Conservation (phyloP, 306 rosid genomes). For the Cucumis melo region DNA sequence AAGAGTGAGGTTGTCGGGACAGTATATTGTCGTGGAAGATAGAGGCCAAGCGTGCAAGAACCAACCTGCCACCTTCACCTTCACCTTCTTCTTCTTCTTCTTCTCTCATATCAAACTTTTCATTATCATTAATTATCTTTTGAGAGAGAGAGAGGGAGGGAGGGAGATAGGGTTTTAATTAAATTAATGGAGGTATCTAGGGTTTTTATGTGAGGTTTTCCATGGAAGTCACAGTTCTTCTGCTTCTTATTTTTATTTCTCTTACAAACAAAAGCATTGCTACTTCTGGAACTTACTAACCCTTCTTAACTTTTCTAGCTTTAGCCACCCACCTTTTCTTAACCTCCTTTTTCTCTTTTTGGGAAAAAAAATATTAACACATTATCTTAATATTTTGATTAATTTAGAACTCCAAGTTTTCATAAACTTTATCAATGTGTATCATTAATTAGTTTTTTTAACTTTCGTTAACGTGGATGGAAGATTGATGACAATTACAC, state of each 20-base stretch:
- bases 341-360: no score
- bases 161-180: no score
- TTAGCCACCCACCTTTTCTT: background rate
- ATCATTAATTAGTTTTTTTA: no score
- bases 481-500: no score
- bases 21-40: conserved; percentile 6
- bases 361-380: no score
- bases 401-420: no score
- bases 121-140: no score
- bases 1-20: background rate
- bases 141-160: no score
- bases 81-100: background rate
- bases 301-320: background rate
- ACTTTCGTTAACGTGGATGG: no score
- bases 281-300: background rate
- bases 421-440: no score
- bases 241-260: background rate
- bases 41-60: conserved; percentile 9
- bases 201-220: background rate
- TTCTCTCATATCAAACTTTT: background rate
- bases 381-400: no score
- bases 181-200: background rate
- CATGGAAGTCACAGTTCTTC: background rate
- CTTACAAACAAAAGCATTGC: background rate
- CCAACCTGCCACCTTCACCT: background rate